Evolutionary conservation across 148 eudicot genomes (phyloP), one percentile per base, ranked within the genome.

Genomic region (Arctostaphylos glauca): DNA sequence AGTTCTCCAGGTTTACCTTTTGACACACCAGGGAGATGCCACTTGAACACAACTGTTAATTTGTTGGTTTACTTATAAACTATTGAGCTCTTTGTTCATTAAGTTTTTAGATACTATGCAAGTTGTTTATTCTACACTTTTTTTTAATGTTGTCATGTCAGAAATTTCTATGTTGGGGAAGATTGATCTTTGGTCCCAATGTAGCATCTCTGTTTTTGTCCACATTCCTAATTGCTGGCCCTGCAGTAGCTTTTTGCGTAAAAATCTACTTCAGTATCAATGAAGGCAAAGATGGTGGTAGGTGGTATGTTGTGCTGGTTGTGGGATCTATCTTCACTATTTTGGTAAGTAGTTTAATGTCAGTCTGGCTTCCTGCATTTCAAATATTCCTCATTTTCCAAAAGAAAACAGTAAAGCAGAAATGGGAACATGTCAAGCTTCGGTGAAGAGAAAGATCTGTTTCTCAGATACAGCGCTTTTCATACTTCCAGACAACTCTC

Each of bases 111-210:
- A 52, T 76, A 46, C 47, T 23, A 25, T 77, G 43, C 52, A 25
- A 87, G 86, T 66, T 64, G 38, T 49, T 23, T 25, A 52, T 43
- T 41, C n/a, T 80, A 2, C 64, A 41, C 16, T 23, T 79, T 77
- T 80, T 60, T 62, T 59, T 7, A 64, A 72, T 85, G 56, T 81
- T 88, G 13, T 52, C 87, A 95, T 88, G 13, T 52, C 87, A 95
- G 98, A 95, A 78, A 87, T 95, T 95, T 86, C 84, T 88, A 12
- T 90, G 88, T 72, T 92, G 93, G 50, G 98, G 98, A 85, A 92
- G 98, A 88, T 83, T 95, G 74, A 84, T 95, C 82, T 95, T 95
- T 84, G 98, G 98, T 84, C 98, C 98, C 3, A 98, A 95, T 85
- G 96, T 86, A 62, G 87, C 86, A 71, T 92, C 98, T 73, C 86